Base-by-base conservation (phyloP, 2,329 filamentous ascomycete species). In the Fusarium drepaniforme region DNA sequence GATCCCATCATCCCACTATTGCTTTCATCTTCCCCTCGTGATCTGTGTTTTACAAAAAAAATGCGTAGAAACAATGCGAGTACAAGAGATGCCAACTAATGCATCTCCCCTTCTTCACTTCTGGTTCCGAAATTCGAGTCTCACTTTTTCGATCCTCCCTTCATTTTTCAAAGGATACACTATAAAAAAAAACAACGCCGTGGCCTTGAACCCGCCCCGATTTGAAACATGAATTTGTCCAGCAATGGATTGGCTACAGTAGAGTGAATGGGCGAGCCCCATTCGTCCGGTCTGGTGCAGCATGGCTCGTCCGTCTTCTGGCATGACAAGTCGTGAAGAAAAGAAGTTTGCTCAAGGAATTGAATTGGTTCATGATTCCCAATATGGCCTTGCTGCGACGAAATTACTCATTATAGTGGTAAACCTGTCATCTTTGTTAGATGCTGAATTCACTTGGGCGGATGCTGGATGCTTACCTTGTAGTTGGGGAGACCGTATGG, bases 401-500 rank as follows among this genome's bases (percentile, higher is more conserved):
- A 71, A 70, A 80, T 87, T 89, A 96, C 86, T 97, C 94, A 82
- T 97, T 96, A 86, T 95, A 96, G 84, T 97, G 94, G 83, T 95
- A 97, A 73, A 97, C 92, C 94, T 97, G 75, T 15, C 72, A 51
- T 33, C 18, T 51, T 49, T 66, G 67, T 80, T 65, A 77, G 75
- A 63, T 15, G 15, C 40, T 9, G 4, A 16, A 13, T 5, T 58
- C 25, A n/a, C 16, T 18, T 21, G 21, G 28, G 13, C 6, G 21
- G 30, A 12, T 7, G 1, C 25, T 11, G 40, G 57, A 28, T 18
- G 30, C 90, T 82, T 85, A 98, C 97, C 88, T 96, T 96, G 86
- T 99, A 99, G 85, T 98, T 98, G 49, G 97, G 97, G 80, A 98
- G 86, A n/a, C 97, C 97, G 77, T 89, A 95, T 68, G 94, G 90